A percentile compares a stretch with the other conserved stretches of the same genome.
Conservation (phyloP, 805 yeast species). For the Debaryomyces tyrocola region DNA sequence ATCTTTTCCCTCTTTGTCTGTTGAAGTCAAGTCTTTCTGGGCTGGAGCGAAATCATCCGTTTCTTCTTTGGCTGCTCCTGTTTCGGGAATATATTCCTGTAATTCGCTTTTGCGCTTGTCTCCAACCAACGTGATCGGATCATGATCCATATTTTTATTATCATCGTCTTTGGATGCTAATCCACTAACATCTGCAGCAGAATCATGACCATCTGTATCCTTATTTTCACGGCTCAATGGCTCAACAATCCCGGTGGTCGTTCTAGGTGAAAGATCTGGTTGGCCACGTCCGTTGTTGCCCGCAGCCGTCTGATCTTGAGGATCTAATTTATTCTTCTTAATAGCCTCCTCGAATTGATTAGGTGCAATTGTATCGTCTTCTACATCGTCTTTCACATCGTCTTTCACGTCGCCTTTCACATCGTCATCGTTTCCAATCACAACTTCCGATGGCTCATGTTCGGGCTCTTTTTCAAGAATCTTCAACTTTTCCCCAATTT, state of each 20-base stretch:
- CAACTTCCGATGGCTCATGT: neutral
- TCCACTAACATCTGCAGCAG: neutral
- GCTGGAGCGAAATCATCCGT: neutral
- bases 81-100: conserved; percentile 15
- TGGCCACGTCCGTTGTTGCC: neutral
- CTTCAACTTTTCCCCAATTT: neutral
- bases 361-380: neutral
- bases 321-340: conserved; percentile 3
- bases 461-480: neutral
- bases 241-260: neutral
- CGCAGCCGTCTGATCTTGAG: neutral
- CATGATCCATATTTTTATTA: neutral
- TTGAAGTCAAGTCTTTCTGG: neutral
- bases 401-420: neutral
- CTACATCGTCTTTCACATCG: neutral
- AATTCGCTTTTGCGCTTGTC: conserved; percentile 14
- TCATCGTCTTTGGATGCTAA: neutral
- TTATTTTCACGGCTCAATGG: neutral
- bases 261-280: neutral
- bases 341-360: conserved; percentile 4
- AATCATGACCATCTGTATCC: too few relatives aligned
- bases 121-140: conserved; percentile 13
- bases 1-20: neutral
- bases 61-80: neutral
- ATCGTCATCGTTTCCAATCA: neutral